These are phyloP conservation scores for Hymenochaete sp. DNA, from an alignment of 1,284 basidiomycete genomes.

Conservation along the genomic window DNA sequence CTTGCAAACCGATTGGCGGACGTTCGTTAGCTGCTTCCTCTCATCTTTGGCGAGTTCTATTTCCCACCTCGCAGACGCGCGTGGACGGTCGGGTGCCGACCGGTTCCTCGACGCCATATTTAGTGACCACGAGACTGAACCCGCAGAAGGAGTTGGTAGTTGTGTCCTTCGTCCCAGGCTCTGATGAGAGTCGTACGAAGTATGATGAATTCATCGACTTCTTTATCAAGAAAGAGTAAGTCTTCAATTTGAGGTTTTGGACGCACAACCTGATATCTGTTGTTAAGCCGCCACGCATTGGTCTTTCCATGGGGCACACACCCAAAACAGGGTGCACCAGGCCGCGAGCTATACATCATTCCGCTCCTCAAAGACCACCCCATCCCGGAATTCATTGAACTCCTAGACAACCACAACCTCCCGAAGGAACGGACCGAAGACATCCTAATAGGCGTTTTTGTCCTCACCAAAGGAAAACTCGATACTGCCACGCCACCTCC, in stretches of 20 bases:
- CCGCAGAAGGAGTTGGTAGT: slow-evolving; percentile 72
- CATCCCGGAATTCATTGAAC: slow-evolving; percentile 78
- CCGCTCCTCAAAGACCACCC: slow-evolving; percentile 64
- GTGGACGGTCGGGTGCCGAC: slow-evolving; percentile 79
- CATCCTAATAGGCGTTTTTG: slow-evolving; percentile 76
- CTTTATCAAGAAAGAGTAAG: slow-evolving; percentile 69
- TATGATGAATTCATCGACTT: slow-evolving; percentile 63
- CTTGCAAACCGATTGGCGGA: slow-evolving; percentile 67
- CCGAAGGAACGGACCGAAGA: slow-evolving; percentile 53
- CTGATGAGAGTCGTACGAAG: slow-evolving; percentile 34
- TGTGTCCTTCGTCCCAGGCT: slow-evolving; percentile 55
- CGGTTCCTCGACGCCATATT: slow-evolving; percentile 63
- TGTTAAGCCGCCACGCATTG: slow-evolving; percentile 70
- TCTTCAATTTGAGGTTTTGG: slow-evolving; percentile 19
- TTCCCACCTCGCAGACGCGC: slow-evolving; percentile 55
- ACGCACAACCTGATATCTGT: slow-evolving; percentile 6
- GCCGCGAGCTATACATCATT: slow-evolving; percentile 83
- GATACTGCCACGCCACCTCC: slow-evolving; percentile 31
- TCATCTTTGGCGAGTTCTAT: slow-evolving; percentile 59
- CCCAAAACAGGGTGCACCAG: slow-evolving; percentile 64
- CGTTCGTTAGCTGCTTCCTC: slow-evolving; percentile 45
- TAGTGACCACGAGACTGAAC: slow-evolving; percentile 68
- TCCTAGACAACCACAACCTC: slow-evolving; percentile 72
- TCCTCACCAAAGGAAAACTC: slow-evolving; percentile 68
- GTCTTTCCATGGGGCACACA: slow-evolving; percentile 76